A percentile compares a stretch with the other conserved stretches of the same genome.
Evolutionary conservation across 345 rosid genomes (phyloP).

Genomic region (Erysimum cheiranthoides): DNA sequence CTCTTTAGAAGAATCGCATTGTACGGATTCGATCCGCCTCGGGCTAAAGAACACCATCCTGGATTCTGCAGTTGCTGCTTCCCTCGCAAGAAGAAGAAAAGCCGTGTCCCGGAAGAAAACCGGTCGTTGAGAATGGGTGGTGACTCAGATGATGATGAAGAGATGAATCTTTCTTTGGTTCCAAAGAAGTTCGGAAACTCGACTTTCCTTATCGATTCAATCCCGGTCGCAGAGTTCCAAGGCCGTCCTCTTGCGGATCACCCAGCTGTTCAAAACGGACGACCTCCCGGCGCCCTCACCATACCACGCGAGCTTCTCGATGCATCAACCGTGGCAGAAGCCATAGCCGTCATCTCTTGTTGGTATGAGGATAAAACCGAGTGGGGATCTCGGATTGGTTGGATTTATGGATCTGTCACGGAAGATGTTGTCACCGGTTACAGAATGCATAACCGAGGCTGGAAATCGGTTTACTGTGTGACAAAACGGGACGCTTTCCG

Average conservation of each 20-base stretch:
- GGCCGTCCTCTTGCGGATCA: constrained; percentile 98
- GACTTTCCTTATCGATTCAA: constrained; percentile 80
- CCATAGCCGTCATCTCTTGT: constrained; percentile 95
- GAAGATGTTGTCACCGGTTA: constrained; percentile 99
- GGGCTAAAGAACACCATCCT: constrained; percentile 79
- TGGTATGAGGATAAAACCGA: constrained; percentile 99
- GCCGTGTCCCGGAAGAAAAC: constrained; percentile 73
- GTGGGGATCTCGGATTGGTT: constrained; percentile 92
- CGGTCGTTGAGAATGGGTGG: constrained; percentile 95
- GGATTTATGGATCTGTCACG: constrained; percentile 98
- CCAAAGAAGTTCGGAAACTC: constrained; percentile 95
- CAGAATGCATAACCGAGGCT: constrained; percentile 97
- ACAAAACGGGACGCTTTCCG: constrained; percentile 97
- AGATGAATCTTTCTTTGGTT: constrained; percentile 77
- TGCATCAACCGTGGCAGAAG: constrained; percentile 97
- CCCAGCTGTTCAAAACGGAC: constrained; percentile 92
- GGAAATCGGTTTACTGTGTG: constrained; percentile 98
- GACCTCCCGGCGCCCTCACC: constrained; percentile 95
- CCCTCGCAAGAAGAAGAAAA: constrained; percentile 65
- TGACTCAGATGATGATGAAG: constrained; percentile 86
- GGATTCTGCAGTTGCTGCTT: constrained; percentile 86
- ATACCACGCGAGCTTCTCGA: constrained; percentile 93
- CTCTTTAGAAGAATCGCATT: constrained; percentile 91
- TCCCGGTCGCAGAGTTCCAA: constrained; percentile 93
- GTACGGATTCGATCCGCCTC: constrained; percentile 94